These are phyloP conservation scores for Phytopythium vexans DNA, from an alignment of 352 stramenopile species.

Conservation along the genomic window DNA sequence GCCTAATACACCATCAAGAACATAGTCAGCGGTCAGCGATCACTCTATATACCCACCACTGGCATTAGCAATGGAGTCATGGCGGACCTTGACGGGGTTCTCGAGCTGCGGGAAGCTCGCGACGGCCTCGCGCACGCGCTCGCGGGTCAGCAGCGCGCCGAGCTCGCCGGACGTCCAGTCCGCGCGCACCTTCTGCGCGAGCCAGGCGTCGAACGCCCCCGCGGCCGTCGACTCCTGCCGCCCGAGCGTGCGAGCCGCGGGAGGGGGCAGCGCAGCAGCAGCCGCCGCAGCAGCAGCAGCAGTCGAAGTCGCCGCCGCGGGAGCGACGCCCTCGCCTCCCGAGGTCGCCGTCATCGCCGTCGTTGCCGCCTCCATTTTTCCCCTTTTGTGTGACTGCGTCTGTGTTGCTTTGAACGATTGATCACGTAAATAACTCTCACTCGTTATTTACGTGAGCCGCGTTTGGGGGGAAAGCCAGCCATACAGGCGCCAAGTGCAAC, in stretches of 20 bases:
- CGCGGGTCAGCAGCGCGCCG: constrained; percentile 48
- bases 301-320: constrained; percentile 3
- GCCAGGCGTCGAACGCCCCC: constrained; percentile 56
- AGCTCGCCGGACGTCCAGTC: constrained; percentile 79
- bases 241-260: neutral
- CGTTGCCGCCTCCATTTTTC: neutral
- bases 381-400: neutral
- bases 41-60: neutral
- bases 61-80: neutral
- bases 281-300: constrained; percentile 15
- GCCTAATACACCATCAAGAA: constrained; percentile 16
- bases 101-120: constrained; percentile 58
- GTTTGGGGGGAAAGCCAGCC: too few relatives aligned
- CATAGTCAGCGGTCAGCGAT: neutral
- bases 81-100: constrained; percentile 59
- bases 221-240: constrained; percentile 11
- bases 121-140: constrained; percentile 56
- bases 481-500: neutral
- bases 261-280: constrained; percentile 6
- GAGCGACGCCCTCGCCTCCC: neutral
- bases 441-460: too few relatives aligned
- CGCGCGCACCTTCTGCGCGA: constrained; percentile 70
- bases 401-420: too few relatives aligned
- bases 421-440: too few relatives aligned
- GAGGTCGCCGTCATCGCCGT: neutral